phyloP scores from a whole-genome alignment of 768 basidiomycete genomes.

The Suillus discolor region DNA sequence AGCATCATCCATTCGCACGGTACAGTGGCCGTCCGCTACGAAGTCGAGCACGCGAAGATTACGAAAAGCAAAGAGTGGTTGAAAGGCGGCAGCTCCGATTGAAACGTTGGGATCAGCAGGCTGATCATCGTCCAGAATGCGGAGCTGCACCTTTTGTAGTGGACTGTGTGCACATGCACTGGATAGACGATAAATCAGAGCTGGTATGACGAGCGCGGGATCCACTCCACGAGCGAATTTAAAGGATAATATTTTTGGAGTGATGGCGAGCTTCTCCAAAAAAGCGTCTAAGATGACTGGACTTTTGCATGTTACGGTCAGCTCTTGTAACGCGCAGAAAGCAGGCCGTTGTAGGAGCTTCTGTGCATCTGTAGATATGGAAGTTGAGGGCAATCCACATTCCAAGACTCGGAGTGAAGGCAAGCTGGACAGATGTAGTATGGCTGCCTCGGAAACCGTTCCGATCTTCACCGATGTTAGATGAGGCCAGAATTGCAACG shows the following conservation, averaged over 20 bases:
- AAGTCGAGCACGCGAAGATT: slow-evolving; percentile 1
- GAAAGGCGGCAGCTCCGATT: neutral
- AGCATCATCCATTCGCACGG: neutral
- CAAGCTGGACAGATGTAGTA: neutral
- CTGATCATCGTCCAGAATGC: too few relatives aligned
- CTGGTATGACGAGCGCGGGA: neutral
- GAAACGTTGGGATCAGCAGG: too few relatives aligned
- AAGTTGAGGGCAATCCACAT: neutral
- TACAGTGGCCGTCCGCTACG: neutral
- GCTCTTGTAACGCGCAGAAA: neutral
- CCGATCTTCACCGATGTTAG: neutral
- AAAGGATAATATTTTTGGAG: neutral
- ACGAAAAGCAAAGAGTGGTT: neutral
- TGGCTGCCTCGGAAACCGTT: neutral
- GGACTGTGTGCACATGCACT: neutral
- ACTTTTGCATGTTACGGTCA: neutral
- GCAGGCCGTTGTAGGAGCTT: neutral
- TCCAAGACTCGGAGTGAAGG: neutral
- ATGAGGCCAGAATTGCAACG: neutral
- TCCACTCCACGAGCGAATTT: neutral
- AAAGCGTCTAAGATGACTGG: neutral
- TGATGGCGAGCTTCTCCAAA: neutral
- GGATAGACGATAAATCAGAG: neutral
- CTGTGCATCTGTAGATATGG: neutral
- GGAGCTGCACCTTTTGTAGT: neutral